phyloP scores from a whole-genome alignment of 2,329 filamentous ascomycete species.

The Aspergillus niger region DNA sequence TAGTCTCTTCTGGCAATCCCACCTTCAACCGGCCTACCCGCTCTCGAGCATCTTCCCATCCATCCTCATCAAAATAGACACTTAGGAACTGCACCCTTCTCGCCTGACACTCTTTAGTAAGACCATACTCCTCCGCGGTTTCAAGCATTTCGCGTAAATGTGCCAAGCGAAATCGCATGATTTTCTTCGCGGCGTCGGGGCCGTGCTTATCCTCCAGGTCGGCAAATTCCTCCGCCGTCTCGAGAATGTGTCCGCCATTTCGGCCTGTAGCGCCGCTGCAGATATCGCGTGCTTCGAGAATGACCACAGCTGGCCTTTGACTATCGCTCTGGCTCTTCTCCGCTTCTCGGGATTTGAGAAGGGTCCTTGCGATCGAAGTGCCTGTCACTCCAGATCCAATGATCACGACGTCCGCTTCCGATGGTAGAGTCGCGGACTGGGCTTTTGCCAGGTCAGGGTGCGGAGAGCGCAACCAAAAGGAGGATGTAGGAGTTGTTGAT shows the following conservation, averaged over 20 bases:
- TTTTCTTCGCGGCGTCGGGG: constrained; percentile 22
- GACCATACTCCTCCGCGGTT: constrained; percentile 23
- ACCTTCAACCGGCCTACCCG: constrained; percentile 28
- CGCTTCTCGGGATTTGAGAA: constrained; percentile 17
- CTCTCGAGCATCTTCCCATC: constrained; percentile 24
- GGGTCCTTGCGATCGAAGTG: constrained; percentile 26
- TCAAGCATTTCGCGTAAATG: constrained; percentile 27
- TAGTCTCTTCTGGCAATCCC: constrained; percentile 29
- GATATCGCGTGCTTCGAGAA: constrained; percentile 35
- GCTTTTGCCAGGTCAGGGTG: constrained; percentile 26
- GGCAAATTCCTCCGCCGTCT: constrained; percentile 29
- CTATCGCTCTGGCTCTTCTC: background rate
- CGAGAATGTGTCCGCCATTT: constrained; percentile 37
- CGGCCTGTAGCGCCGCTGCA: constrained; percentile 39
- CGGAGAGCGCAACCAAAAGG: constrained; percentile 34
- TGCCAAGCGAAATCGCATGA: constrained; percentile 26
- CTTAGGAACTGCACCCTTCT: constrained; percentile 32
- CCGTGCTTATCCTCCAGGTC: constrained; percentile 23
- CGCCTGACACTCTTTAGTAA: constrained; percentile 25
- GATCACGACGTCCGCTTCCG: constrained; percentile 31
- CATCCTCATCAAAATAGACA: constrained; percentile 29
- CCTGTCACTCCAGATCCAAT: constrained; percentile 37
- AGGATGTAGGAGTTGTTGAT: constrained; percentile 31
- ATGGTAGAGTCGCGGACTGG: constrained; percentile 23
- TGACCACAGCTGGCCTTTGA: constrained; percentile 19